Evolutionary conservation across 768 basidiomycete genomes (phyloP).

Genomic region (Boletus patriciae): DNA sequence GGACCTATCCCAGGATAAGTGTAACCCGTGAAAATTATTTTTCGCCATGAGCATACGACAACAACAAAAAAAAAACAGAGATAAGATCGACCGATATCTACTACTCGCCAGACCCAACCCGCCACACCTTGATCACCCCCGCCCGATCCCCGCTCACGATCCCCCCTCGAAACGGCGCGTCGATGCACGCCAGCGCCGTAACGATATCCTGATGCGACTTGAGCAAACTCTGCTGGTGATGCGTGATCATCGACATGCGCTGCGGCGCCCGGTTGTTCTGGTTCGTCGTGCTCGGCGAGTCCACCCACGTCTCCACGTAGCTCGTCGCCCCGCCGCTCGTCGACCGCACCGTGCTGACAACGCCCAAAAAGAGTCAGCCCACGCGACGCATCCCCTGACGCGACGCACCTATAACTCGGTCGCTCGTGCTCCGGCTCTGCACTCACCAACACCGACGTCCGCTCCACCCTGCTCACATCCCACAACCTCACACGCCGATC

Average conservation of each 20-base stretch:
- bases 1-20: slow-evolving; percentile 16
- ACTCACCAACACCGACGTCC: slow-evolving; percentile 79
- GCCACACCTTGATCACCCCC: slow-evolving; percentile 91
- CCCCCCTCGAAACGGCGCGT: slow-evolving; percentile 90
- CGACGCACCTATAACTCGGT: slow-evolving; percentile 69
- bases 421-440: slow-evolving; percentile 72
- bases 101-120: slow-evolving; percentile 56
- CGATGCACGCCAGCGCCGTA: slow-evolving; percentile 80
- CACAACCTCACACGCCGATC: slow-evolving; percentile 86
- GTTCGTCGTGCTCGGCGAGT: slow-evolving; percentile 40
- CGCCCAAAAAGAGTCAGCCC: slow-evolving; percentile 7
- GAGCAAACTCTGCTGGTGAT: slow-evolving; percentile 81
- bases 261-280: slow-evolving; percentile 69
- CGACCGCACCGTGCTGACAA: slow-evolving; percentile 31
- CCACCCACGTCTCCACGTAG: slow-evolving; percentile 66
- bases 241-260: slow-evolving; percentile 73
- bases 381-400: neutral
- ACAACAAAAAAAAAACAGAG: neutral
- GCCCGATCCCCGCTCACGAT: slow-evolving; percentile 89
- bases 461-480: slow-evolving; percentile 75
- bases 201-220: slow-evolving; percentile 90
- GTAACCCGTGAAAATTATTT: slow-evolving; percentile 2
- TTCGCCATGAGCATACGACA: too few species aligned
- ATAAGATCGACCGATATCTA: slow-evolving; percentile 10
- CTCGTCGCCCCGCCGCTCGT: slow-evolving; percentile 47